Evolutionary conservation across 257 asterid species (phyloP), one percentile per base, ranked within the genome.

Genomic region (Galeopsis tetrahit): DNA sequence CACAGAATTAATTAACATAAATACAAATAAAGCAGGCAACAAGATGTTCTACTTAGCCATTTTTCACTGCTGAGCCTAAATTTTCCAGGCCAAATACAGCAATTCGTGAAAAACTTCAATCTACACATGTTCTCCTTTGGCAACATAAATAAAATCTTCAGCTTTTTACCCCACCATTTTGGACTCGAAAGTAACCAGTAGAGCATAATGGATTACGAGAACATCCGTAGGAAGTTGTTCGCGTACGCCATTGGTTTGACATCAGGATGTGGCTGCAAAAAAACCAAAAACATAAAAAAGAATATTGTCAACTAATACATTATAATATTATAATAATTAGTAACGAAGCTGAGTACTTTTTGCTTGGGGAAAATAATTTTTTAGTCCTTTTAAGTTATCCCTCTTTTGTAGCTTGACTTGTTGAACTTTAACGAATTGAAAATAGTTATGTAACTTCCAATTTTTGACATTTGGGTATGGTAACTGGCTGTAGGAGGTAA

Each of bases 231-330:
- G 86, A 93, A 93, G 88, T 93, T 93, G 85, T 84, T 91, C 11
- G 98, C 98, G 39, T 93, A 93, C 5, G 98, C 98, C 98, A 93
- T 93, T 5, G 98, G 97, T 83, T 89, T 93, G 69, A 93, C 92
- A 71, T 93, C 97, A 8, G 98, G 98, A 79, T 93, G 98, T 9
- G 90, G 92, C 98, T 93, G 96, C 86, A 85, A 70, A 72, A 49
- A 31, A 4, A 33, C 13, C 38, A 7, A 53, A 43, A 61, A 1
- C 33, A 6, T 11, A 42, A n/a, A 21, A 53, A 48, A 14, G 2
- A 31, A 32, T 36, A 7, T 2, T 1, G 33, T 77, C 56, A 75
- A 43, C 65, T 10, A 21, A 33, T 36, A 51, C 46, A 53, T 7
- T 33, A 66, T 33, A 17, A 66, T 5, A 46, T 10, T 59, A n/a